Percentiles rank a stretch among this genome's conserved stretches.
phyloP scores from a whole-genome alignment of 345 rosid genomes.

The Eucalyptus leucophloia region DNA sequence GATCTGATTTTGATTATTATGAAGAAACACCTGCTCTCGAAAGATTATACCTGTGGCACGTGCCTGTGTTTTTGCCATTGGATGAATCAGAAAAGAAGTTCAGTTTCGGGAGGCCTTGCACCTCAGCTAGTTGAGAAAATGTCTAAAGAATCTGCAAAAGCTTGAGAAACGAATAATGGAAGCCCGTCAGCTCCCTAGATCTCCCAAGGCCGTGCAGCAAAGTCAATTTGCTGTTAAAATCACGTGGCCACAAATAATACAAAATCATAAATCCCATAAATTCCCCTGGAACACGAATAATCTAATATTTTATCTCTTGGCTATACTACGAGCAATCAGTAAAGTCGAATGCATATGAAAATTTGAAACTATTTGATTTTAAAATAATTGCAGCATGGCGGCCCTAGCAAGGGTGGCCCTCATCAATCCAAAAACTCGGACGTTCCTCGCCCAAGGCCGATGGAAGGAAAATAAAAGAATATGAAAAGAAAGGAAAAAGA shows the following conservation, averaged over 20 bases:
- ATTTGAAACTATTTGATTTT: neutral
- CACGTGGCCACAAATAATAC: neutral
- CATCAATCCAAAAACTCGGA: no score
- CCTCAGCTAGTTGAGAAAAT: neutral
- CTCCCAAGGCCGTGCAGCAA: neutral
- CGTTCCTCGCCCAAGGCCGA: no score
- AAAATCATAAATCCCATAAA: neutral
- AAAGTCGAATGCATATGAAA: neutral
- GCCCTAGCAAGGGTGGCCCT: no score
- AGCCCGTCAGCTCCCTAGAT: neutral
- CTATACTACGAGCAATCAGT: neutral
- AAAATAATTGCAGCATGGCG: no score
- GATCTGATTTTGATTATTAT: neutral
- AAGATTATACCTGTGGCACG: neutral
- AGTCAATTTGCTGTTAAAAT: neutral
- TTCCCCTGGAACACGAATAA: neutral
- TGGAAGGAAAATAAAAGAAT: no score
- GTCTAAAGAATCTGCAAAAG: neutral
- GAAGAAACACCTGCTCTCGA: neutral
- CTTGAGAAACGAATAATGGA: neutral
- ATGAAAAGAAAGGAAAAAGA: no score
- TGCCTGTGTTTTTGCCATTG: neutral
- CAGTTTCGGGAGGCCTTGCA: neutral
- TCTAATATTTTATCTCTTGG: neutral
- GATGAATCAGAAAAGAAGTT: neutral